Conservation (phyloP, 164 flowering plant species). For the Magnolia kwangsiensis region DNA sequence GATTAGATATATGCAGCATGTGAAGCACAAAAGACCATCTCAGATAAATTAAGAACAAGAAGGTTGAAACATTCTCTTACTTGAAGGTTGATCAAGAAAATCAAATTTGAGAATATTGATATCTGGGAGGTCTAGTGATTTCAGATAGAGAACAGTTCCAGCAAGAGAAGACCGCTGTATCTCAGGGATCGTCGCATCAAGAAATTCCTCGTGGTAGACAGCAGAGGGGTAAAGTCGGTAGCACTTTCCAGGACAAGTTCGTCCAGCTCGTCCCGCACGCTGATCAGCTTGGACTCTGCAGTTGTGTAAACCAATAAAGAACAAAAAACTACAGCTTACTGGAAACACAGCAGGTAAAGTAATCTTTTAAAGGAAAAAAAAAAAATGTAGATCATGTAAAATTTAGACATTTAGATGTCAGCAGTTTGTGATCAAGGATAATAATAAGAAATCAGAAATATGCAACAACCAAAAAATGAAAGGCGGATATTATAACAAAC, state of each 20-base stretch:
- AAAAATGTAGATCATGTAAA: too few relatives aligned
- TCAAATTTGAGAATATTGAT: slow-evolving; percentile 89
- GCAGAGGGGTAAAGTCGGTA: slow-evolving; percentile 82
- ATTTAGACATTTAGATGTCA: too few relatives aligned
- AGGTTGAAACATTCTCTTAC: slow-evolving; percentile 35
- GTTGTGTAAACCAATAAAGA: slow-evolving; percentile 1
- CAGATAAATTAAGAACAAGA: not conserved
- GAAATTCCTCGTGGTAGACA: slow-evolving; percentile 68
- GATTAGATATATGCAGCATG: not conserved
- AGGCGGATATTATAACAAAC: too few relatives aligned
- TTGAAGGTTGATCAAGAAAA: slow-evolving; percentile 91
- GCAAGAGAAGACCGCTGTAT: slow-evolving; percentile 93
- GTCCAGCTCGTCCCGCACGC: slow-evolving; percentile 97
- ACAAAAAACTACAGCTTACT: too few relatives aligned
- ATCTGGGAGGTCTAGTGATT: slow-evolving; percentile 88
- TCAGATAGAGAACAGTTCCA: slow-evolving; percentile 92
- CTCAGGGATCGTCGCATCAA: slow-evolving; percentile 88
- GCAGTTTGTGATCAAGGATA: too few relatives aligned
- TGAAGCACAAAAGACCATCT: not conserved
- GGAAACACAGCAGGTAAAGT: too few relatives aligned
- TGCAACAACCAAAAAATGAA: too few relatives aligned
- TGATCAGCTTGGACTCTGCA: slow-evolving; percentile 96
- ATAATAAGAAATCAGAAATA: too few relatives aligned
- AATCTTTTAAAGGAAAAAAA: too few relatives aligned
- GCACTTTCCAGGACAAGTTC: slow-evolving; percentile 96